Evolutionary conservation across 2,329 filamentous ascomycete species (phyloP).

Genomic region (Lasiodiplodia sp.): DNA sequence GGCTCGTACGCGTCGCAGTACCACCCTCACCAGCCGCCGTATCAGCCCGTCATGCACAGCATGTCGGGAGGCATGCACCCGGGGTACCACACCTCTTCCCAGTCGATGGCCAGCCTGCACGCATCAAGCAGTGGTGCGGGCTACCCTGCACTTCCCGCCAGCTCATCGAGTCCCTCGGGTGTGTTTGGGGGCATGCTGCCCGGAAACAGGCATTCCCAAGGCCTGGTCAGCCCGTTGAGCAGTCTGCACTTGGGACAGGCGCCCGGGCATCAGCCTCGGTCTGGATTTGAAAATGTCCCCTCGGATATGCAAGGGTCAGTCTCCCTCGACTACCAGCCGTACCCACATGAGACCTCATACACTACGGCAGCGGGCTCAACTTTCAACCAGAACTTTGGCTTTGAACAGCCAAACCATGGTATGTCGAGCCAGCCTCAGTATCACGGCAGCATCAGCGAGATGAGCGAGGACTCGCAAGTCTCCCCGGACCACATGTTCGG

Average conservation of each 20-base stretch:
- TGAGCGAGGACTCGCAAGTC: slow-evolving; percentile 26
- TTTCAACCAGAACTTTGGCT: slow-evolving; percentile 24
- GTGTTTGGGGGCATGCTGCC: slow-evolving; percentile 19
- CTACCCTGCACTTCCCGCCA: slow-evolving; percentile 1
- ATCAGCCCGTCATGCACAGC: slow-evolving; percentile 18
- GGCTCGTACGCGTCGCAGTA: slow-evolving; percentile 19
- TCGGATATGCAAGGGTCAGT: slow-evolving; percentile 15
- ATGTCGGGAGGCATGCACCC: slow-evolving; percentile 6
- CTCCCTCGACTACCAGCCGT: slow-evolving; percentile 24
- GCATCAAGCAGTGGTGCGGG: slow-evolving; percentile 12
- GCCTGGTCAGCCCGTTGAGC: slow-evolving; percentile 24
- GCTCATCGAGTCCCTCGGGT: slow-evolving; percentile 8
- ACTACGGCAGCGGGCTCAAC: slow-evolving; percentile 11
- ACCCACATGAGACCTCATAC: slow-evolving; percentile 18
- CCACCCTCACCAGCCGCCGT: slow-evolving; percentile 7
- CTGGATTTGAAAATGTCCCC: slow-evolving; percentile 13
- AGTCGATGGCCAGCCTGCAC: slow-evolving; percentile 19
- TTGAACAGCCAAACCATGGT: slow-evolving; percentile 20
- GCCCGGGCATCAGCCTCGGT: slow-evolving; percentile 19
- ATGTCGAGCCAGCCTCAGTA: slow-evolving; percentile 15
- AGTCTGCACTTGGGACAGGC: slow-evolving; percentile 15
- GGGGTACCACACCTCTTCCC: slow-evolving; percentile 19
- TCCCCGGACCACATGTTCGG: slow-evolving; percentile 14
- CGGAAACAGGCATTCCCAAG: slow-evolving; percentile 11
- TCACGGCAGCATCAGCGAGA: slow-evolving; percentile 23